Evolutionary conservation across 164 flowering plant genomes (phyloP), one percentile per base, ranked within the genome.

Genomic region (Nelumbo lutea): DNA sequence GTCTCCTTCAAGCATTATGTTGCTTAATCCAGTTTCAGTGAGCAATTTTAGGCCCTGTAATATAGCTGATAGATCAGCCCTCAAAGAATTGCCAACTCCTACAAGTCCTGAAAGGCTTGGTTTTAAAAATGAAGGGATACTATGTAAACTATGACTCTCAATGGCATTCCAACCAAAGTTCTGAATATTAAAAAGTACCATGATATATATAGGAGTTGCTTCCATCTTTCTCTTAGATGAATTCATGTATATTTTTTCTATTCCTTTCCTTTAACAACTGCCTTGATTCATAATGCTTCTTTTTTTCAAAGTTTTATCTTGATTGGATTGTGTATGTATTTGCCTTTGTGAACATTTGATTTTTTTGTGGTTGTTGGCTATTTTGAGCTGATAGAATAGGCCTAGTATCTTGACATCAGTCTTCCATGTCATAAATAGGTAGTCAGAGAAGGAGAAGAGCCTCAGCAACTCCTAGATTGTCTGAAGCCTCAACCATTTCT

Each of bases 401-500:
- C 42, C 6, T 27, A 4, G 39, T 10, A 46, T 59, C 63, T 67
- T 60, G 53, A 39, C 13, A 41, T 10, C 3, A 10, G 41, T 13
- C 61, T 67, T 62, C 46, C 57, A 15, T 74, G 53, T 48, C 40
- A 68, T 60, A 46, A 68, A 70, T 83, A 85, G 89, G 59, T 85
- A 39, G 71, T 80, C 50, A 70, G 47, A 65, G 83, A 82, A 67
- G 81, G 84, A 15, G 72, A 80, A 41, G 87, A 82, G 72, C 80
- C 89, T 40, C 66, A 69, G 74, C 68, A 73, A 67, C 80, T 84
- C 58, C 66, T 75, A 3, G 67, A 78, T 59, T 42, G 62, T 77
- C 73, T 27, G 27, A 27, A 27, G 27, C 27, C 27, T 83, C 44
- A 70, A 61, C 62, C 5, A 41, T 65, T 73, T 74, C 50, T 68